These are phyloP conservation scores for Pseudogymnoascus sp. DNA, from an alignment of 2,329 filamentous ascomycete species.

Conservation along the genomic window DNA sequence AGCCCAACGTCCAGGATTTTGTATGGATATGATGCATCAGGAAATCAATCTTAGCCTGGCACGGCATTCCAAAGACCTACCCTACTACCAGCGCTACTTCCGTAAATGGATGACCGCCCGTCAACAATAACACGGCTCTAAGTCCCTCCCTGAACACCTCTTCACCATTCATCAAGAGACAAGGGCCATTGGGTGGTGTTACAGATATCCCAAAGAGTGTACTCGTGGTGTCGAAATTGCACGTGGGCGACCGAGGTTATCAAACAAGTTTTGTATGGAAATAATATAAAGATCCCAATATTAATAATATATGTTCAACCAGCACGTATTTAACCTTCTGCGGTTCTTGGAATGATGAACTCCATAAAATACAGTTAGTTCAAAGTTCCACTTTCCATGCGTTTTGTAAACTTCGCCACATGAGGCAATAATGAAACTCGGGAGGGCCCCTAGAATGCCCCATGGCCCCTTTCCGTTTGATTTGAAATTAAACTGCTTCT, in stretches of 20 bases:
- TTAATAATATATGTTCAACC: neutral
- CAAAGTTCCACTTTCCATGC: neutral
- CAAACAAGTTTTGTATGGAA: neutral
- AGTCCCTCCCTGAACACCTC: neutral
- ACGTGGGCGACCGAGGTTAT: neutral
- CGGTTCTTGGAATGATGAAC: neutral
- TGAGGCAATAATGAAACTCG: slow-evolving; percentile 7
- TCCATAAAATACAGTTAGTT: neutral
- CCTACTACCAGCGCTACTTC: neutral
- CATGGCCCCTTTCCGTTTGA: neutral
- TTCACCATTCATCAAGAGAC: neutral
- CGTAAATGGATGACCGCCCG: neutral
- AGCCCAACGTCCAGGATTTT: neutral
- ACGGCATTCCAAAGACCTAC: neutral
- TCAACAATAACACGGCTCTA: neutral
- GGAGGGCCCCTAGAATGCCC: neutral
- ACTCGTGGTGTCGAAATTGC: neutral
- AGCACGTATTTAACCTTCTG: neutral
- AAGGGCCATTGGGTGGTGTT: neutral
- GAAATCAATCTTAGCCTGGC: neutral
- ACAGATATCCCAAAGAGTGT: neutral
- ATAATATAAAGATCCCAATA: neutral
- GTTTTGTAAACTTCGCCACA: neutral
- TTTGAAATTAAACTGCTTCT: neutral
- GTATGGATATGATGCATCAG: neutral